A percentile compares a stretch with the other conserved stretches of the same genome.
Conservation (phyloP, 1,284 basidiomycete species). For the Neolentinus lepideus region DNA sequence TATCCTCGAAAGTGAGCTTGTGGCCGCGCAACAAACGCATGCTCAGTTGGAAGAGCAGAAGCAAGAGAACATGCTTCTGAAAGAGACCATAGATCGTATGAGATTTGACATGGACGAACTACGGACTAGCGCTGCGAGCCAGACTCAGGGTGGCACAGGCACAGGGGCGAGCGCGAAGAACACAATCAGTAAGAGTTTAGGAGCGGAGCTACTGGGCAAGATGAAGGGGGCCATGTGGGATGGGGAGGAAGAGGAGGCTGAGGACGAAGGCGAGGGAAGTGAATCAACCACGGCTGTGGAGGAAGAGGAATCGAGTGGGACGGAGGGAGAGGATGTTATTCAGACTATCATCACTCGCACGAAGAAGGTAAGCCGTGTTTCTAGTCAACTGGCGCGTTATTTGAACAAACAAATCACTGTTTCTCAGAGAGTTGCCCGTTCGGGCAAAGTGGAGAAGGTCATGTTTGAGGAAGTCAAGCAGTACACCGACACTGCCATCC, state of each 20-base stretch:
- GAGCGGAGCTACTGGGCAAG: slow-evolving; percentile 69
- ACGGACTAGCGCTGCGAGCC: slow-evolving; percentile 40
- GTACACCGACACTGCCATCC: slow-evolving; percentile 61
- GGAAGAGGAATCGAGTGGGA: slow-evolving; percentile 37
- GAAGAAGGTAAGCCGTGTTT: slow-evolving; percentile 47
- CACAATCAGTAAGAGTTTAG: slow-evolving; percentile 74
- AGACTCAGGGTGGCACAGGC: slow-evolving; percentile 25
- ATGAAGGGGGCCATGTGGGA: slow-evolving; percentile 41
- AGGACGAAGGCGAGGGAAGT: slow-evolving; percentile 14
- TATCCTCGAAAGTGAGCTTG: slow-evolving; percentile 62
- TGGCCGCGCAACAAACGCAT: slow-evolving; percentile 60
- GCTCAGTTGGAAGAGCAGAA: slow-evolving; percentile 80
- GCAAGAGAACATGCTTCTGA: slow-evolving; percentile 83
- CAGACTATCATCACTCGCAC: slow-evolving; percentile 78
- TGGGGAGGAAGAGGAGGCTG: slow-evolving; percentile 39
- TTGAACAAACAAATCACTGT: slow-evolving; percentile 1
- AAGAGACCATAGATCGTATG: slow-evolving; percentile 90
- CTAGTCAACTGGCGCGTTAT: background rate
- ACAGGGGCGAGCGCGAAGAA: slow-evolving; percentile 35
- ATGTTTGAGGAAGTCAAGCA: slow-evolving; percentile 63
- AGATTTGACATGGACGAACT: slow-evolving; percentile 88
- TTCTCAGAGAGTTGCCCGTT: slow-evolving; percentile 56
- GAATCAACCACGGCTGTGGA: slow-evolving; percentile 19
- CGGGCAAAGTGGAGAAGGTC: slow-evolving; percentile 40
- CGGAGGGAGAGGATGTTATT: slow-evolving; percentile 68